phyloP scores from a whole-genome alignment of 1,139 yeast species.

The Suhomyces guaymorum region DNA sequence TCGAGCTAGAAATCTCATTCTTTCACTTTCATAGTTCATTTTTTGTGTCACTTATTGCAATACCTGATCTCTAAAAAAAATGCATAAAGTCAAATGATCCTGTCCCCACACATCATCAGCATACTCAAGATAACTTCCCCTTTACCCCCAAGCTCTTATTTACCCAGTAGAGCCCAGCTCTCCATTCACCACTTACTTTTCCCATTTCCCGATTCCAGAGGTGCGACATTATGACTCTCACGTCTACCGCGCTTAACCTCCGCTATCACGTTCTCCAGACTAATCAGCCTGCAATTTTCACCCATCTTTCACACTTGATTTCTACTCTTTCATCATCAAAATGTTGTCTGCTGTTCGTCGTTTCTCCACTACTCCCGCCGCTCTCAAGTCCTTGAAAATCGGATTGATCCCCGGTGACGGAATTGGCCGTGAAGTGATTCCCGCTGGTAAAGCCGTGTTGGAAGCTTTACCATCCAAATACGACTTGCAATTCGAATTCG shows the following conservation, averaged over 20 bases:
- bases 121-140: too few species aligned
- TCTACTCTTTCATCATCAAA: conserved; percentile 1
- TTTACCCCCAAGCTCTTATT: too few species aligned
- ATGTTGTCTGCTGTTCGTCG: conserved; percentile 32
- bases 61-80: too few species aligned
- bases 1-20: too few species aligned
- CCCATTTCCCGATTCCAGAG: too few species aligned
- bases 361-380: conserved; percentile 37
- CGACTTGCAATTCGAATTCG: conserved; percentile 81
- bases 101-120: too few species aligned
- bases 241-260: conserved; percentile 3
- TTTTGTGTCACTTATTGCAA: too few species aligned
- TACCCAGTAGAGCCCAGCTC: not conserved
- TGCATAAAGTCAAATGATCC: too few species aligned
- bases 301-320: not conserved
- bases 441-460: conserved; percentile 85
- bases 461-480: conserved; percentile 76
- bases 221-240: conserved; percentile 3
- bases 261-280: conserved; percentile 4
- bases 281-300: not conserved
- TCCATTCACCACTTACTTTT: not conserved
- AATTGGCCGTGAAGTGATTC: conserved; percentile 95
- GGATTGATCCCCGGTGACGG: conserved; percentile 96
- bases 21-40: too few species aligned
- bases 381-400: conserved; percentile 42